Evolutionary conservation across 2,329 filamentous ascomycete genomes (phyloP), one percentile per base, ranked within the genome.

Genomic region (Alternaria conjuncta): DNA sequence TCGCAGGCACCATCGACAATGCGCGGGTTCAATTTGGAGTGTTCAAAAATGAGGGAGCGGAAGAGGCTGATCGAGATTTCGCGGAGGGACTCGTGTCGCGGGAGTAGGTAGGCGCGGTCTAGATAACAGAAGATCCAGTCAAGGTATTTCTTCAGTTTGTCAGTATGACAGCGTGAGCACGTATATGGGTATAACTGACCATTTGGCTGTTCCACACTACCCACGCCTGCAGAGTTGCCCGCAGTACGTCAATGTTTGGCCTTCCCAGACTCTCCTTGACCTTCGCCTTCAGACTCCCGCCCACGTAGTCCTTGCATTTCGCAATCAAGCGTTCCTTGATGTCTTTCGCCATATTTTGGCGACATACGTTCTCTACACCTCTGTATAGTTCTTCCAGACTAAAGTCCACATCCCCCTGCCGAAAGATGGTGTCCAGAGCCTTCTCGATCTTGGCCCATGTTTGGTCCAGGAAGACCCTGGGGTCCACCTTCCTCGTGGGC

Each of bases 121-220:
- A 99, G 86, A 75, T 94, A 99, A 82, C 94, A 97, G 81, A 97
- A 98, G 43, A 96, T 91, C 67, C 92, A 95, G 53, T 94, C 89
- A 56, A 99, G 88, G 13, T 90, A 89, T 68, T 89, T 87, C 89
- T 94, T 70, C 55, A 49, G 21, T 18, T 23, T 47, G 36, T 74
- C 43, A 72, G 68, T 63, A 32, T 45, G 18, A 6, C 26, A 23
- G 15, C 5, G 28, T 30, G 2, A 1, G 4, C 20, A 21, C 26
- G n/a, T 3, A 13, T 5, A 15, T 21, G n/a, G 11, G 21, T 47
- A 5, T 32, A 44, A 60, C 87, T 70, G 84, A 92, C 91, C 81
- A 93, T 85, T 79, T 96, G 91, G 44, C 86, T 83, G 71, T 90
- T 91, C 94, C 95, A 99, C 21, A 83, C 84, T 60, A 86, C 85